Conservation (phyloP, 2,329 filamentous ascomycete genomes). For the Colletotrichum magnum region DNA sequence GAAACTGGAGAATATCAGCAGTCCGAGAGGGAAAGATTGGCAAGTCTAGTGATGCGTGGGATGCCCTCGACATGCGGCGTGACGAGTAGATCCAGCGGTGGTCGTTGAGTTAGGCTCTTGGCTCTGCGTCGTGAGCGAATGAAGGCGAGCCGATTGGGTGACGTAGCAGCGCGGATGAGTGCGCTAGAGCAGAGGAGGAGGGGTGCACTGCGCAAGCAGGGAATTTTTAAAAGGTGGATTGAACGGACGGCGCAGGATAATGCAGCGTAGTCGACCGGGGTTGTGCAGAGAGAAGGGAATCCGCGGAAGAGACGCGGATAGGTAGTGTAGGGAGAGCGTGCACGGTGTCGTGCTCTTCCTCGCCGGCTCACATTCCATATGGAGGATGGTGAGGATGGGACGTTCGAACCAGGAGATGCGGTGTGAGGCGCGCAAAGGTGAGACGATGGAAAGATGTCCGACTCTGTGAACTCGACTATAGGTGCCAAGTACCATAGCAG, state of each 20-base stretch:
- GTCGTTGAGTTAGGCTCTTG: constrained; percentile 41
- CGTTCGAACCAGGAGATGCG: constrained; percentile 23
- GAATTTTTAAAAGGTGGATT: constrained; percentile 20
- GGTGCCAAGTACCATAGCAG: no score
- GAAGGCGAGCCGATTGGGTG: constrained; percentile 20
- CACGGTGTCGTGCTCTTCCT: constrained; percentile 4
- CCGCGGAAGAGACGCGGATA: neutral
- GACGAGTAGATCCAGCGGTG: constrained; percentile 30
- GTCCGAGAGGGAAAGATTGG: constrained; percentile 27
- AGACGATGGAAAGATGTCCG: constrained; percentile 10
- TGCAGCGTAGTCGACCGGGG: constrained; percentile 3
- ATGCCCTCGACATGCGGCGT: constrained; percentile 23
- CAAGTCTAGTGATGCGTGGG: constrained; percentile 12
- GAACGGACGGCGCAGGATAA: constrained; percentile 1
- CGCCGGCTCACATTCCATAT: neutral
- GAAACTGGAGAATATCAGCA: constrained; percentile 7
- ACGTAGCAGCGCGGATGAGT: constrained; percentile 30
- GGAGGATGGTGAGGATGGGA: constrained; percentile 20
- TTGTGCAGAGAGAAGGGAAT: constrained; percentile 3
- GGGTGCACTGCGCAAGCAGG: constrained; percentile 16
- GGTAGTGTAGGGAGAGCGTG: neutral
- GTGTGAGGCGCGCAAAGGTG: neutral
- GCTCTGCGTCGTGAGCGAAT: constrained; percentile 29
- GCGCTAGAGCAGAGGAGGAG: constrained; percentile 5
- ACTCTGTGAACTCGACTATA: no score